Conservation (phyloP, 2,329 filamentous ascomycete genomes). For the Aspergillus alliaceus region DNA sequence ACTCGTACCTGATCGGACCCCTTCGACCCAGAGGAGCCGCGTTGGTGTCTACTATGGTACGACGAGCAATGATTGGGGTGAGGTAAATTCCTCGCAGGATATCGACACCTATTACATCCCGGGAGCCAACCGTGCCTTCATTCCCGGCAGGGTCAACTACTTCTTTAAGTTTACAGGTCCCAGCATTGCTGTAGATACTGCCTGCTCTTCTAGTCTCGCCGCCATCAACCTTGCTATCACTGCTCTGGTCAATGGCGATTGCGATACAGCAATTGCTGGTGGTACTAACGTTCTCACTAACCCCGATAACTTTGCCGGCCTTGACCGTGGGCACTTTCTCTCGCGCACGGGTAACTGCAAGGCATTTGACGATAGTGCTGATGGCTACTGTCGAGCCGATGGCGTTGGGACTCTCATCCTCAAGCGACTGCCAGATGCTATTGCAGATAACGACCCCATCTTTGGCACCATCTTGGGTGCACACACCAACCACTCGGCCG, state of each 20-base stretch:
- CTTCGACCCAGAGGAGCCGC: constrained; percentile 61
- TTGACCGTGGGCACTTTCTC: constrained; percentile 54
- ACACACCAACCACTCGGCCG: constrained; percentile 45
- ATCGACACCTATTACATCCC: constrained; percentile 68
- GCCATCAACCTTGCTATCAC: constrained; percentile 72
- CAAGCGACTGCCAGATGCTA: constrained; percentile 51
- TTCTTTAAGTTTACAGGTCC: constrained; percentile 74
- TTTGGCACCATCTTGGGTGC: constrained; percentile 44
- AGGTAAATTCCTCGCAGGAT: constrained; percentile 68
- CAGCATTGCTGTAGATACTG: constrained; percentile 70
- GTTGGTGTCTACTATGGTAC: constrained; percentile 73
- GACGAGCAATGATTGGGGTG: constrained; percentile 68
- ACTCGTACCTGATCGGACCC: constrained; percentile 68
- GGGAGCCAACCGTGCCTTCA: constrained; percentile 60
- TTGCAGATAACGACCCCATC: constrained; percentile 48
- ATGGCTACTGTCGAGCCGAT: too few relatives aligned
- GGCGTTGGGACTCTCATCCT: constrained; percentile 50
- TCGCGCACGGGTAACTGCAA: constrained; percentile 47
- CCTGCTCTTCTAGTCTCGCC: constrained; percentile 71
- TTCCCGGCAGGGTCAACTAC: constrained; percentile 67
- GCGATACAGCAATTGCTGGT: constrained; percentile 76
- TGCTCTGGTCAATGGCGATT: constrained; percentile 70
- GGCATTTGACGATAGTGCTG: constrained; percentile 47
- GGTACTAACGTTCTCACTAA: constrained; percentile 72
- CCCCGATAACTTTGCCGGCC: constrained; percentile 72